Evolutionary conservation across 2,329 filamentous ascomycete species (phyloP), one percentile per base, ranked within the genome.

Genomic region (Penicillium sp.): DNA sequence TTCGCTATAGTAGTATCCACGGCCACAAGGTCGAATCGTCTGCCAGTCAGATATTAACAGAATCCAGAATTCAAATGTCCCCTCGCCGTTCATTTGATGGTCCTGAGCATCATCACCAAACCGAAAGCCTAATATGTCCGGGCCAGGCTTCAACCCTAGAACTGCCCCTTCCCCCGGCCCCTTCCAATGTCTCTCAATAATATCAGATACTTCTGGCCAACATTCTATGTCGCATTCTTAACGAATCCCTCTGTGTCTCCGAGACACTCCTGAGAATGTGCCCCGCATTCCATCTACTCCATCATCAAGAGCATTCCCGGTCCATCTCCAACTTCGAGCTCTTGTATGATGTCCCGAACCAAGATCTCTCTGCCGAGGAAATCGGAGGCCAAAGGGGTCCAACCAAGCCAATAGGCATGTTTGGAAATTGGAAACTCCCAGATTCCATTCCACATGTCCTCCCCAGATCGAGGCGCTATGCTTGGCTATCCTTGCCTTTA

Each of bases 391-490:
- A 21, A 46, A 44, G 47, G 13, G 13, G 16, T 5, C 25, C 16
- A 23, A 15, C 34, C 46, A 53, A 50, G 52, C 50, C 31, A 55
- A 31, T 31, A 34, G 48, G 42, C 27, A 29, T 38, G 18, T n/a
- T 38, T 8, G 12, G 44, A 46, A 40, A 25, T 45, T 44, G 6
- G 50, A 16, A 38, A 21, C 12, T 35, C 38, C 46, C 44, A 7
- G 35, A 56, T 57, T 54, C 41, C 62, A 65, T 65, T 65, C 62
- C 57, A 54, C 54, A 62, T 57, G 35, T 45, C 41, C 29, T 42
- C 56, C 52, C 54, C 52, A 60, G 34, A 54, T 37, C 27, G 46
- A 55, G 48, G 50, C 42, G 50, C 49, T 58, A 58, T 63, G 62
- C 57, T 52, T 55, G 52, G 46, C 42, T 39, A 41, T 47, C 58